Evolutionary conservation across 139 green algal species (phyloP).

Genomic region (Chlorella vulgaris): DNA sequence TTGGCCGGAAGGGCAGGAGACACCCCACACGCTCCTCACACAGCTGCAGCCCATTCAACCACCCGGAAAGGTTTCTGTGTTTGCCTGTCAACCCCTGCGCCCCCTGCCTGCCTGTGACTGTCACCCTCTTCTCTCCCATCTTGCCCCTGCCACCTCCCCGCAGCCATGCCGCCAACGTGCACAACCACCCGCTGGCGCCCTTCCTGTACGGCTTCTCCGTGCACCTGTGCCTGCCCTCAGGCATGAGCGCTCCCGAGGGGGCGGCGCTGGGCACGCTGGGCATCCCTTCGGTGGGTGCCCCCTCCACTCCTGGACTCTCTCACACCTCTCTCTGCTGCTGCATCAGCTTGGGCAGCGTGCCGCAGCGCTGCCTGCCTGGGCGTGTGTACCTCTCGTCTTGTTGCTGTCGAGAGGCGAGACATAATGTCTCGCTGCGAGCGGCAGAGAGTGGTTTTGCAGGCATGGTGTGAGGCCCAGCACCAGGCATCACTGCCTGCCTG

Average conservation of each 20-base stretch:
- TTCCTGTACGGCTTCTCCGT: conserved; percentile 42
- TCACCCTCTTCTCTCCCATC: neutral
- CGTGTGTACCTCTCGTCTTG: no score
- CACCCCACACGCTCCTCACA: no score
- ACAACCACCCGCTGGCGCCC: conserved; percentile 29
- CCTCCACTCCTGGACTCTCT: neutral
- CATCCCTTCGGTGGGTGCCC: neutral
- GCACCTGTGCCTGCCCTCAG: conserved; percentile 42
- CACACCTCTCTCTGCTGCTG: neutral
- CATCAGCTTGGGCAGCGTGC: neutral
- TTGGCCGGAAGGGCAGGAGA: no score
- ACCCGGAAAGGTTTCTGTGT: neutral
- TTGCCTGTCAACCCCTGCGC: neutral
- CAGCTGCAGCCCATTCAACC: neutral
- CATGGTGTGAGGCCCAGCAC: no score
- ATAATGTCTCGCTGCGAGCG: no score
- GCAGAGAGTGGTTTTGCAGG: no score
- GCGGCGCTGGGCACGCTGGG: conserved; percentile 35
- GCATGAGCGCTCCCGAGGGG: conserved; percentile 25
- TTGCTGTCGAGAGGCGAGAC: no score
- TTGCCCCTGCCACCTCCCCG: neutral
- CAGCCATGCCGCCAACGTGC: conserved; percentile 31
- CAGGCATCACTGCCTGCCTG: no score
- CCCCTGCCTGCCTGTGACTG: neutral
- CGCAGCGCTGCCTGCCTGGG: no score